A percentile compares a stretch with the other conserved stretches of the same genome.
Conservation (phyloP, 495 filamentous ascomycete species). For the Hyaloscypha variabilis region DNA sequence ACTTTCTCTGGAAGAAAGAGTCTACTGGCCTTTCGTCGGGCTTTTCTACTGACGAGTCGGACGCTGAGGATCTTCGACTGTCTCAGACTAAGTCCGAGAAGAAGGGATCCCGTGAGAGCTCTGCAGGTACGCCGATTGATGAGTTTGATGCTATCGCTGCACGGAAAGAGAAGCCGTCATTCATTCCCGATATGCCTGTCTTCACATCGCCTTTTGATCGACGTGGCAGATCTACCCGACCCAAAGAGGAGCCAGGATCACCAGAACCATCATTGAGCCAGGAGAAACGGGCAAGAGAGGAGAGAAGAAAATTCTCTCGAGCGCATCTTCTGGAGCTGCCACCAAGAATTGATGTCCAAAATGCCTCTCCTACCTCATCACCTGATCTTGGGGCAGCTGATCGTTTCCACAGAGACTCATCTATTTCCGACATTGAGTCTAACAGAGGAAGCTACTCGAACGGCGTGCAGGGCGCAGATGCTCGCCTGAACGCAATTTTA, state of each 20-base stretch:
- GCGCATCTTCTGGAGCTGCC: constrained; percentile 58
- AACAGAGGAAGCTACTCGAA: constrained; percentile 28
- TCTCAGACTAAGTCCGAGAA: constrained; percentile 36
- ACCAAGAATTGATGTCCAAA: constrained; percentile 63
- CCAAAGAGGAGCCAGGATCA: constrained; percentile 12
- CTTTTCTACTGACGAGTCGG: constrained; percentile 48
- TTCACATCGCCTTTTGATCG: constrained; percentile 51
- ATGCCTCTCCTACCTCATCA: constrained; percentile 45
- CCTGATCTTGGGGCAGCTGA: constrained; percentile 21
- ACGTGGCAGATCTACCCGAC: constrained; percentile 35
- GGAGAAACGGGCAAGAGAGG: constrained; percentile 8
- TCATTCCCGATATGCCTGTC: constrained; percentile 48
- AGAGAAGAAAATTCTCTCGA: constrained; percentile 39
- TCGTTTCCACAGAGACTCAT: constrained; percentile 24
- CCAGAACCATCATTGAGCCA: not conserved
- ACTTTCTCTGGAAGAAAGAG: constrained; percentile 57
- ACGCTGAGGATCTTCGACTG: constrained; percentile 40
- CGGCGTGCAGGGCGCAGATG: constrained; percentile 33
- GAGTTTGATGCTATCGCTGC: constrained; percentile 37
- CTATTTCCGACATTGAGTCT: constrained; percentile 32
- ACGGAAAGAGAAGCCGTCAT: constrained; percentile 43
- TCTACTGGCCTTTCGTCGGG: constrained; percentile 28
- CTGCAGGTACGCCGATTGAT: constrained; percentile 31
- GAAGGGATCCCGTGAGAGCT: constrained; percentile 31
- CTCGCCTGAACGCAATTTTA: constrained; percentile 39